Base-by-base conservation (phyloP, 148 eudicot genomes). In the Selenicereus undatus region DNA sequence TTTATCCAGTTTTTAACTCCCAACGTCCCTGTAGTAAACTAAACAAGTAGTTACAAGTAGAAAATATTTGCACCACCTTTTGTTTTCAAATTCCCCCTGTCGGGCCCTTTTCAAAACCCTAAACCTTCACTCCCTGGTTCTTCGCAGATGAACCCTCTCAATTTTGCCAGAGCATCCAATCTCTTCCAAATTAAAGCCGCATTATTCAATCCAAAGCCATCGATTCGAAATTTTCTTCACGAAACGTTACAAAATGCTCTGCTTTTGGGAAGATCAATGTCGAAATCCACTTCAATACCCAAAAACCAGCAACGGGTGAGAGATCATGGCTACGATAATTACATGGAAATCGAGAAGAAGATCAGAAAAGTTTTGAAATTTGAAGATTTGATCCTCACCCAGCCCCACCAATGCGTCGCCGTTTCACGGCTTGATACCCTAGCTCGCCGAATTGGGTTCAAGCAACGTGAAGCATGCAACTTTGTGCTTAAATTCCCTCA, bases 321-420 rank as follows among this genome's bases (percentile, higher is more conserved):
- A 69, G 98, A 96, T 84, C 95, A 93, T 79, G 97, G 90, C 22
- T 96, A 73, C 78, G 99, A 96, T 82, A 84, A 93, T 74, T 92
- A 88, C 95, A 96, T 96, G 99, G 99, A 96, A 79, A 82, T 96
- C 60, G 95, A 96, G 80, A 96, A 96, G 62, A 96, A 94, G 78
- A 89, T 88, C 29, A 86, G 97, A 17, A 96, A 94, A 81, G 89
- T 92, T 60, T 85, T 94, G 75, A 94, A 92, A 75, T 88, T 96
- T 48, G 87, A 96, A 56, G 94, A 90, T 79, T 87, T 96, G 66
- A 86, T 96, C 73, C 89, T 96, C 81, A 64, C 90, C 11, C 94
- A 88, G 43, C 95, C 93, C 71, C 85, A 83, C 35, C 89, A 86
- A 73, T 86, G 89, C 26, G 8, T 96, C 56, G 84, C 93, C 9